A percentile compares a stretch with the other conserved stretches of the same genome.
phyloP scores from a whole-genome alignment of 2,329 filamentous ascomycete species.

The Microcyclosporella mali region DNA sequence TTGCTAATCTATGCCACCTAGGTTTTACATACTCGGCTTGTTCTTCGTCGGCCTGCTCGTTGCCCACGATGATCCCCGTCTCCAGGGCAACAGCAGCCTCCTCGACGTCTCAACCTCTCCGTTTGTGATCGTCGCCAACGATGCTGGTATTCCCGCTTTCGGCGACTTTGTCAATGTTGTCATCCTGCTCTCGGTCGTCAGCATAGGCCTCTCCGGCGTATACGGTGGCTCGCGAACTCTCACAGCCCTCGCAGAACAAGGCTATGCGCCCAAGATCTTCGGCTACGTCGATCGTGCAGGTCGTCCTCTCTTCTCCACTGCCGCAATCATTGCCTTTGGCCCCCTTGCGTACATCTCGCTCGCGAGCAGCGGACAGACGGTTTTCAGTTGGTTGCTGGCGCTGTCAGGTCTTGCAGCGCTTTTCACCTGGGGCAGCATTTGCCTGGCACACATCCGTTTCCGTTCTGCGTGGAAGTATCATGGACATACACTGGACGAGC shows the following conservation, averaged over 20 bases:
- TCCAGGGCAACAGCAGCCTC: constrained; percentile 51
- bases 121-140: constrained; percentile 86
- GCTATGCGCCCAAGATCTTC: constrained; percentile 51
- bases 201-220: constrained; percentile 62
- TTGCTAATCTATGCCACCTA: constrained; percentile 5
- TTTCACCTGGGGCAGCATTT: constrained; percentile 69
- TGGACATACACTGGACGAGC: constrained; percentile 61
- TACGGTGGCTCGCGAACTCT: constrained; percentile 89
- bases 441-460: constrained; percentile 60
- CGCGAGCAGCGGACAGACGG: constrained; percentile 37
- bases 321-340: constrained; percentile 42
- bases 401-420: constrained; percentile 67
- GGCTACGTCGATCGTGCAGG: constrained; percentile 57
- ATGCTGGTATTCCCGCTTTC: constrained; percentile 66
- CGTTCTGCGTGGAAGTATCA: constrained; percentile 55
- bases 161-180: constrained; percentile 93
- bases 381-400: constrained; percentile 62
- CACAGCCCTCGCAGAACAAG: constrained; percentile 79
- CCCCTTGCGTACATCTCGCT: constrained; percentile 55
- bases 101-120: constrained; percentile 72
- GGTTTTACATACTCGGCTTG: constrained; percentile 79
- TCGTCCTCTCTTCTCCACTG: constrained; percentile 52
- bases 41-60: constrained; percentile 77
- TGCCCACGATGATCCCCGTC: constrained; percentile 59
- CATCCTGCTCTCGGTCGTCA: constrained; percentile 85